These are phyloP conservation scores for Leucocoprinus birnbaumii DNA, from an alignment of 768 basidiomycete species.

Conservation along the genomic window DNA sequence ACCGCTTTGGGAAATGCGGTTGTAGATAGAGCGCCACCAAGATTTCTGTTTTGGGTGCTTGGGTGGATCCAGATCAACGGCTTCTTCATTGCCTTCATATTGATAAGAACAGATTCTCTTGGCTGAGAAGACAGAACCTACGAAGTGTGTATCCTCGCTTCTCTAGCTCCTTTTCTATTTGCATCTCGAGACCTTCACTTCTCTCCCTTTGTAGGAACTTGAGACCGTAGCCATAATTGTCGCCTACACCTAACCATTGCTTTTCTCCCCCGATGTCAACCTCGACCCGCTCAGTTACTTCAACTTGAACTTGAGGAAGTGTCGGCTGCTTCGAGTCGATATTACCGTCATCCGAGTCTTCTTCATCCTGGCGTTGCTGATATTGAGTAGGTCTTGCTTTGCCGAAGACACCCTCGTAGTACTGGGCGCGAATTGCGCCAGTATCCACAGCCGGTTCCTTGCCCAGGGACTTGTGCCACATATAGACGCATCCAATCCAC, in stretches of 20 bases:
- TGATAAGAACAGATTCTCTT: background rate
- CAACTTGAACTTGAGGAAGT: conserved; percentile 31
- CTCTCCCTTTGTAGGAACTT: conserved; percentile 36
- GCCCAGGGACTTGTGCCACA: conserved; percentile 50
- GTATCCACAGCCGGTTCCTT: conserved; percentile 49
- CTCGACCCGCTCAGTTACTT: conserved; percentile 38
- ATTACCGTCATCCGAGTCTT: conserved; percentile 13
- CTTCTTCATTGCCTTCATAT: background rate
- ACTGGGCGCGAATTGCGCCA: conserved; percentile 36
- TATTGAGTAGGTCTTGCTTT: conserved; percentile 23
- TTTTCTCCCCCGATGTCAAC: conserved; percentile 41
- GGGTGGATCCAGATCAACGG: background rate
- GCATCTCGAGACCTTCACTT: conserved; percentile 50
- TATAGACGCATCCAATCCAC: conserved; percentile 54
- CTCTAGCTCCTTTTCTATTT: conserved; percentile 52
- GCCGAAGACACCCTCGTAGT: conserved; percentile 45
- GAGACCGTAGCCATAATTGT: conserved; percentile 43
- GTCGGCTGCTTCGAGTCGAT: conserved; percentile 12
- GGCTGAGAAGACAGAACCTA: conserved; percentile 16
- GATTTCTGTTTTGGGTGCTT: conserved; percentile 25
- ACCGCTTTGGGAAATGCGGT: conserved; percentile 44
- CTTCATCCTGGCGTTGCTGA: background rate
- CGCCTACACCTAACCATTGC: conserved; percentile 51
- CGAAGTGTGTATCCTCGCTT: conserved; percentile 42
- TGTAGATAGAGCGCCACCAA: conserved; percentile 58